phyloP scores from a whole-genome alignment of 306 rosid species.

The Quercus engelmannii region DNA sequence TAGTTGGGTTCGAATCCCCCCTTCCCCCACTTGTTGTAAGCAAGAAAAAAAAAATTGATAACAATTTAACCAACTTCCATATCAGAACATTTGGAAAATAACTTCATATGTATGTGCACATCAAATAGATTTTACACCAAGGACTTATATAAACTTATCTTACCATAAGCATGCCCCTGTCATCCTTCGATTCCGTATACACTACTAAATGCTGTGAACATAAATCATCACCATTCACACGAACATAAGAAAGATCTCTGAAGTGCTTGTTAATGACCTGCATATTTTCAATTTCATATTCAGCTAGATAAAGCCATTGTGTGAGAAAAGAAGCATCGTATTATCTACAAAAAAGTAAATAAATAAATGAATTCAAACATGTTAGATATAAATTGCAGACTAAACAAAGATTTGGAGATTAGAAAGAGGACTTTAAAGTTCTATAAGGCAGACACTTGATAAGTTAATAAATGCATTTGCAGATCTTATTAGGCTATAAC shows the following conservation, averaged over 20 bases:
- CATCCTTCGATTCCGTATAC: conserved; percentile 65
- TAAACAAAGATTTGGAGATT: background rate
- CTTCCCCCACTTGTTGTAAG: too few relatives aligned
- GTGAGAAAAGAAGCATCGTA: background rate
- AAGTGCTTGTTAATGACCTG: conserved; percentile 76
- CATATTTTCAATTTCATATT: conserved; percentile 26
- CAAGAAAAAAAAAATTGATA: background rate
- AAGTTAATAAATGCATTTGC: background rate
- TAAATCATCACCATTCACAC: conserved; percentile 37
- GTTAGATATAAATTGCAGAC: background rate
- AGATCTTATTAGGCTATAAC: background rate
- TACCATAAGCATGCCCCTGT: conserved; percentile 70
- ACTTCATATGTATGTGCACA: background rate
- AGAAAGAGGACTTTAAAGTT: background rate
- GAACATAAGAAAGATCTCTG: conserved; percentile 62
- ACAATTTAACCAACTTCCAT: background rate
- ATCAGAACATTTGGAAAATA: background rate
- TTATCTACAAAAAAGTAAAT: background rate
- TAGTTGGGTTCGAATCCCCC: too few relatives aligned
- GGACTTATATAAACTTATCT: conserved; percentile 6
- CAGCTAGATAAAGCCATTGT: conserved; percentile 22
- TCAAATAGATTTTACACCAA: background rate
- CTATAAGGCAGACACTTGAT: background rate
- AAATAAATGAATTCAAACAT: background rate
- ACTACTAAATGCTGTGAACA: conserved; percentile 56